These are phyloP conservation scores for Globisporangium cederbergense DNA, from an alignment of 352 stramenopile genomes.

Conservation along the genomic window DNA sequence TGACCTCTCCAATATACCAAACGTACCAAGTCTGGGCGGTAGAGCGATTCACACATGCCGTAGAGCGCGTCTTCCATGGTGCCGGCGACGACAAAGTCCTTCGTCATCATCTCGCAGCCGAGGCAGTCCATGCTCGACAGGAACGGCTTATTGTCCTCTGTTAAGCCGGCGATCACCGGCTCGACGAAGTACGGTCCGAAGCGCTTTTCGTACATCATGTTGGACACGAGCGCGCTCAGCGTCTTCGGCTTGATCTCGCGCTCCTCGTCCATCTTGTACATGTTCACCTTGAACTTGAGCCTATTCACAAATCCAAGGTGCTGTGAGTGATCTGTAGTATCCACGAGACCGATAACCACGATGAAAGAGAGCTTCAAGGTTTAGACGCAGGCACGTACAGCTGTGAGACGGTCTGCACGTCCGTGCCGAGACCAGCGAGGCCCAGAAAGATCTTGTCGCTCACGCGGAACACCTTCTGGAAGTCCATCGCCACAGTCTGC, in stretches of 20 bases:
- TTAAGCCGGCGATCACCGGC: constrained; percentile 96
- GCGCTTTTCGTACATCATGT: constrained; percentile 98
- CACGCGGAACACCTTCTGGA: constrained; percentile 99
- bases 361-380: background rate
- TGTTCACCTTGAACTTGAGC: constrained; percentile 93
- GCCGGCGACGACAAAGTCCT: constrained; percentile 98
- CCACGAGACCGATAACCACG: background rate
- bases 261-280: constrained; percentile 99
- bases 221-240: constrained; percentile 94
- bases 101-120: constrained; percentile 92
- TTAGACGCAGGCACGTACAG: constrained; percentile 31
- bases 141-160: constrained; percentile 94
- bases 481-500: constrained; percentile 97
- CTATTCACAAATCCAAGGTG: constrained; percentile 13
- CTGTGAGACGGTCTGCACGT: constrained; percentile 97
- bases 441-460: constrained; percentile 95
- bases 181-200: constrained; percentile 99
- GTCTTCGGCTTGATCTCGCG: constrained; percentile 98
- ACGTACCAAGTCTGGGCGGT: constrained; percentile 92
- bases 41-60: constrained; percentile 98
- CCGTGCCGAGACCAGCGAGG: constrained; percentile 95
- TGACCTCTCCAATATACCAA: too few species aligned
- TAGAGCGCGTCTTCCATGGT: constrained; percentile 98
- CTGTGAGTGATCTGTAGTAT: background rate
- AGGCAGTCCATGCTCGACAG: constrained; percentile 98